Conservation (phyloP, 352 stramenopile species). For the Pythium pyrilobum region DNA sequence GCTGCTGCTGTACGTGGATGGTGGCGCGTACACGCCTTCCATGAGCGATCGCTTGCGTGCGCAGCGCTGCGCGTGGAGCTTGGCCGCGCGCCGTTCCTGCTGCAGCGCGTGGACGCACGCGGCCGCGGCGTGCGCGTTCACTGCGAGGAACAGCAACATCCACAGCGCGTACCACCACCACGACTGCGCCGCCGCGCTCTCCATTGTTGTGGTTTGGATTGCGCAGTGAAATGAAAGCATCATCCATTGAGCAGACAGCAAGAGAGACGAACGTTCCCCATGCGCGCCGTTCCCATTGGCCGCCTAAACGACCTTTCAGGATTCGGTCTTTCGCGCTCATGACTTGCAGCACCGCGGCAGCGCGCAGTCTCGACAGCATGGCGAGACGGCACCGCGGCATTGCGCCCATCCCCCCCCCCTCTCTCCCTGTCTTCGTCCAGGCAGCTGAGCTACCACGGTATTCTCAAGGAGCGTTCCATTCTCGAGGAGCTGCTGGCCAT, state of each 20-base stretch:
- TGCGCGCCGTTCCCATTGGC: background rate
- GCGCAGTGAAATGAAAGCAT: too few species aligned
- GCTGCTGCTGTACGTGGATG: background rate
- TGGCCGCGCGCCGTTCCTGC: background rate
- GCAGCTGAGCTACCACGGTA: too few species aligned
- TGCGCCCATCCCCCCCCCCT: too few species aligned
- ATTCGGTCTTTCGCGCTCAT: too few species aligned
- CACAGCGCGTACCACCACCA: constrained; percentile 2
- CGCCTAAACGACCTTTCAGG: too few species aligned
- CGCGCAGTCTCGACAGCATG: too few species aligned
- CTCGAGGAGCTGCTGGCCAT: too few species aligned
- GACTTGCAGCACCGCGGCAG: too few species aligned
- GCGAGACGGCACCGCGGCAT: too few species aligned
- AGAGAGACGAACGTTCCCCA: constrained; percentile 1
- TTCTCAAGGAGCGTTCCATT: background rate
- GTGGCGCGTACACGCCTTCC: too few species aligned
- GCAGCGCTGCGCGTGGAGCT: background rate
- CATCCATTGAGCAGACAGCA: too few species aligned
- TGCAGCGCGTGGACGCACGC: background rate
- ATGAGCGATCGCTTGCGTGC: background rate
- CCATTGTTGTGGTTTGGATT: background rate
- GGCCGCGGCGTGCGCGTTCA: constrained; percentile 8
- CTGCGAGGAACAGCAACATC: constrained; percentile 19
- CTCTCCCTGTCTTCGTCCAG: too few species aligned
- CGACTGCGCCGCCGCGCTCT: background rate